Conservation (phyloP, 2,329 filamentous ascomycete genomes). For the Colletotrichum euphorbiae region DNA sequence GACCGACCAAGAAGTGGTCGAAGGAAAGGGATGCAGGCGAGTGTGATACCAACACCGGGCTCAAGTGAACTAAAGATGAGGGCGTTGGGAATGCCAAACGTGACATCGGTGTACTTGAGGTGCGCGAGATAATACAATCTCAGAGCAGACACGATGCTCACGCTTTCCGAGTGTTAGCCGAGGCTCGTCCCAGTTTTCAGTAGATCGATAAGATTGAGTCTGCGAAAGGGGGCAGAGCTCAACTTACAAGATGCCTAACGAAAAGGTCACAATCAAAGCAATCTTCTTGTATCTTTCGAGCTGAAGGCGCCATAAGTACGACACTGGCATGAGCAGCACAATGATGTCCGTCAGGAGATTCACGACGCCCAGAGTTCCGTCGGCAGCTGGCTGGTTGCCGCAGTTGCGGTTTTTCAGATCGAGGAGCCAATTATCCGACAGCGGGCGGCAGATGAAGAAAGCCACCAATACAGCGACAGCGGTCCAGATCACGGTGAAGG, state of each 20-base stretch:
- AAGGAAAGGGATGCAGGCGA: conserved; percentile 55
- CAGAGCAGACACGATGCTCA: conserved; percentile 50
- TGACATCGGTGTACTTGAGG: conserved; percentile 49
- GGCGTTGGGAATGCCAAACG: conserved; percentile 49
- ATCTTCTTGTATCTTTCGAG: conserved; percentile 47
- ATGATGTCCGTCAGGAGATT: conserved; percentile 44
- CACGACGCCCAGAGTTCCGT: conserved; percentile 46
- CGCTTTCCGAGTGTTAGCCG: conserved; percentile 40
- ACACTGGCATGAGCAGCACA: conserved; percentile 44
- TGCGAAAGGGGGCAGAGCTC: too few relatives aligned
- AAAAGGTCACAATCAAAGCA: conserved; percentile 47
- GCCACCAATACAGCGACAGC: conserved; percentile 46
- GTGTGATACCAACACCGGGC: conserved; percentile 52
- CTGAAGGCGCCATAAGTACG: conserved; percentile 45
- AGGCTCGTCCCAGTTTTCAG: too few relatives aligned
- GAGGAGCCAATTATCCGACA: conserved; percentile 50
- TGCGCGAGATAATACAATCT: conserved; percentile 50
- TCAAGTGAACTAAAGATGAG: conserved; percentile 53
- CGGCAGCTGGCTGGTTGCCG: conserved; percentile 45
- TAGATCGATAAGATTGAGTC: too few relatives aligned
- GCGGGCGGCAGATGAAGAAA: conserved; percentile 52
- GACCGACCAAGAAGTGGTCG: conserved; percentile 51
- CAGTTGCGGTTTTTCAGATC: conserved; percentile 40
- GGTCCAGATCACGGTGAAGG: conserved; percentile 45
- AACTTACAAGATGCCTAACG: conserved; percentile 50